These are phyloP conservation scores for Canavalia ensiformis DNA, from an alignment of 306 rosid species.

Conservation along the genomic window DNA sequence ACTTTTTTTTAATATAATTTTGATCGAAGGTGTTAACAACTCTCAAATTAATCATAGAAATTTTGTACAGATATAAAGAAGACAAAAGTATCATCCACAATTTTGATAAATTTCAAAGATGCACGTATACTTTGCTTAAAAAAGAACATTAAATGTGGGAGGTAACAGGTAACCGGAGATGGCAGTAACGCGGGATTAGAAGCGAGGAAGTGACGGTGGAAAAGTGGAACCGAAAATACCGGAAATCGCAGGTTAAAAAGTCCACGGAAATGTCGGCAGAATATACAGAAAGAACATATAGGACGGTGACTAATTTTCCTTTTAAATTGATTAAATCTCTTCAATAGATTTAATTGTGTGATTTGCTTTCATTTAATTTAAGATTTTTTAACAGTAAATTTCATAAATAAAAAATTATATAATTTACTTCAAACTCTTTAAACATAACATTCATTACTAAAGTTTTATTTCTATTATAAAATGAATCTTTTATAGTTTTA, in stretches of 20 bases:
- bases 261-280: slow-evolving; percentile 24
- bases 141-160: background rate
- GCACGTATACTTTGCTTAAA: background rate
- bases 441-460: background rate
- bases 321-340: too few relatives aligned
- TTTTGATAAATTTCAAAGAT: too few relatives aligned
- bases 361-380: background rate
- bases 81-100: too few relatives aligned
- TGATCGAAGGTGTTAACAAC: too few relatives aligned
- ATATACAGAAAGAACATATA: background rate
- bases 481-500: background rate
- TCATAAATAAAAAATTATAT: background rate
- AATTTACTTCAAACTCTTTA: background rate
- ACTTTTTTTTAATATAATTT: too few relatives aligned
- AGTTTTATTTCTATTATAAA: background rate
- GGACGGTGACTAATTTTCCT: background rate
- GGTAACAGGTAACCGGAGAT: slow-evolving; percentile 25
- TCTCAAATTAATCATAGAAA: too few relatives aligned
- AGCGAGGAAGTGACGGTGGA: background rate
- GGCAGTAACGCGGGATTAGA: background rate
- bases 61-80: too few relatives aligned
- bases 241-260: slow-evolving; percentile 13
- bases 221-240: slow-evolving; percentile 2
- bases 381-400: background rate
- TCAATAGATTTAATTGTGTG: too few relatives aligned